Evolutionary conservation across 805 yeast genomes (phyloP).

Genomic region (Candida krabiensis): DNA sequence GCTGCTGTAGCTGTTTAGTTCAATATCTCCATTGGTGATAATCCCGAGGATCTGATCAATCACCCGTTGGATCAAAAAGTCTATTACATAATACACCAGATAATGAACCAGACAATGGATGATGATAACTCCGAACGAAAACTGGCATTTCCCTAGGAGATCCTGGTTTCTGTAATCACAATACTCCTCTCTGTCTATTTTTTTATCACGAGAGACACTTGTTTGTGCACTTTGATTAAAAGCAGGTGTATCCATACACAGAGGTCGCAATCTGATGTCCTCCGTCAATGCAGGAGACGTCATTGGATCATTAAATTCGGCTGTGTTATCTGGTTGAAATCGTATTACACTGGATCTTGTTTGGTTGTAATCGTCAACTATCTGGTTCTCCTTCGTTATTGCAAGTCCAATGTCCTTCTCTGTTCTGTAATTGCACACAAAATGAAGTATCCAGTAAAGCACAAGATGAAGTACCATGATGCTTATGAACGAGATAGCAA

Average conservation of each 20-base stretch:
- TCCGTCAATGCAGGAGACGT: slow-evolving; percentile 3
- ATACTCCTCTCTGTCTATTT: slow-evolving; percentile 2
- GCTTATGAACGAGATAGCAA: slow-evolving; percentile 17
- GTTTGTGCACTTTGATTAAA: too few relatives aligned
- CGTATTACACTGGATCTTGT: slow-evolving; percentile 3
- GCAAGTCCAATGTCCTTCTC: slow-evolving; percentile 3
- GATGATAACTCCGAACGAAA: slow-evolving; percentile 17
- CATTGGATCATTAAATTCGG: neutral
- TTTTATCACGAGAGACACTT: too few relatives aligned
- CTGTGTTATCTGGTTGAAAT: slow-evolving; percentile 2
- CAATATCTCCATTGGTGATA: slow-evolving; percentile 15
- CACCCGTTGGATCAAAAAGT: slow-evolving; percentile 20
- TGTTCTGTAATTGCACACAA: slow-evolving; percentile 12
- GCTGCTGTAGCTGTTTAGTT: slow-evolving; percentile 15
- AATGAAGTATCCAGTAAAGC: slow-evolving; percentile 13
- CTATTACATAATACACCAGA: slow-evolving; percentile 18
- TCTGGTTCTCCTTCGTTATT: slow-evolving; percentile 2
- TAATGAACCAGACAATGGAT: slow-evolving; percentile 22
- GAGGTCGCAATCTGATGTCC: neutral
- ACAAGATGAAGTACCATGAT: slow-evolving; percentile 21
- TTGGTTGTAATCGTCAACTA: slow-evolving; percentile 8
- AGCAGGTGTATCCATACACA: slow-evolving; percentile 1
- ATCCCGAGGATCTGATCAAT: slow-evolving; percentile 15
- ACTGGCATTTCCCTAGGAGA: slow-evolving; percentile 17
- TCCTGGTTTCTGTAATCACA: slow-evolving; percentile 14